These are phyloP conservation scores for Uronychia setigera DNA, from an alignment of 73 alveolate species.

Conservation along the genomic window DNA sequence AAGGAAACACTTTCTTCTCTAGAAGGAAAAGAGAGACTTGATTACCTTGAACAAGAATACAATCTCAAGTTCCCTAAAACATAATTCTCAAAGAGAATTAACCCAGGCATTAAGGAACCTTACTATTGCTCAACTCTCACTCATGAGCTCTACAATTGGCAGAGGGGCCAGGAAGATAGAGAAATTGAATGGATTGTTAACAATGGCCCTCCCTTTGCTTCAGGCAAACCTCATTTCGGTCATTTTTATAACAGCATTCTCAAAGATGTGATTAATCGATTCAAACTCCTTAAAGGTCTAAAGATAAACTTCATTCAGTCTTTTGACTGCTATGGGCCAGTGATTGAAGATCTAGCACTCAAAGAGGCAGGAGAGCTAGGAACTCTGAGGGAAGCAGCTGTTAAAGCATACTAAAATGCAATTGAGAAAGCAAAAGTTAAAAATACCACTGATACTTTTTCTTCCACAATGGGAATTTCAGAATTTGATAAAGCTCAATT, in stretches of 20 bases:
- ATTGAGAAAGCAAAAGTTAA: not conserved
- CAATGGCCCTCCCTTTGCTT: constrained; percentile 96
- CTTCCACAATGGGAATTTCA: not conserved
- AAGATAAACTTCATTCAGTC: constrained; percentile 42
- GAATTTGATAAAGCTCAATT: not conserved
- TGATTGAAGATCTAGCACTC: constrained; percentile 42
- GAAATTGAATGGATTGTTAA: constrained; percentile 72
- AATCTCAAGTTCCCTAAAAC: constrained; percentile 19
- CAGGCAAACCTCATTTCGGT: constrained; percentile 94
- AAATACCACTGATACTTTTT: not conserved
- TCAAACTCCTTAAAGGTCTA: constrained; percentile 80
- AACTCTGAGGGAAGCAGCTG: not conserved
- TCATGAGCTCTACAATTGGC: constrained; percentile 61
- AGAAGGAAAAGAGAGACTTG: too few species aligned
- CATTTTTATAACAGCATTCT: constrained; percentile 85
- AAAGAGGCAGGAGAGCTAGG: constrained; percentile 2
- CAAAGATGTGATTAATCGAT: constrained; percentile 92
- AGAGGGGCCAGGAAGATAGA: constrained; percentile 48
- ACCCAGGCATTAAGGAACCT: constrained; percentile 14
- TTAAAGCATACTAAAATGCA: not conserved
- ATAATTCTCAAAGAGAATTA: constrained; percentile 5
- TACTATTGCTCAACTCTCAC: constrained; percentile 21
- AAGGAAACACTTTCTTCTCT: too few species aligned
- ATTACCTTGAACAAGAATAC: constrained; percentile 13
- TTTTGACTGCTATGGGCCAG: constrained; percentile 61